Conservation (phyloP, 2,329 filamentous ascomycete species). For the Sporothrix brunneoviolacea region DNA sequence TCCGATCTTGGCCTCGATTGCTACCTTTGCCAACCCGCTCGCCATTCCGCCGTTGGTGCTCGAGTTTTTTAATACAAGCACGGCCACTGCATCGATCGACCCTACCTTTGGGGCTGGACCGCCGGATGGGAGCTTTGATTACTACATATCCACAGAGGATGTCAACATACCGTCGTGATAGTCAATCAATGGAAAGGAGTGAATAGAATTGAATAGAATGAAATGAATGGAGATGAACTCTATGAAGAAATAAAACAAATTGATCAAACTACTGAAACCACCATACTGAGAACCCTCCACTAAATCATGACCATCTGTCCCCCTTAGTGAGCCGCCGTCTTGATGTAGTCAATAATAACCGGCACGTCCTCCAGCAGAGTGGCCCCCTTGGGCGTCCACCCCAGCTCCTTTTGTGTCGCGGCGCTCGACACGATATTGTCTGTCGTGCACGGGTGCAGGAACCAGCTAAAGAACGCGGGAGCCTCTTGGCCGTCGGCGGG, state of each 20-base stretch:
- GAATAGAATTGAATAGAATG: no score
- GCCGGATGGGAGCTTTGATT: neutral
- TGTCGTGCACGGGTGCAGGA: neutral
- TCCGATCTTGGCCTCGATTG: no score
- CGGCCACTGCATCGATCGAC: neutral
- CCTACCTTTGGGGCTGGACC: neutral
- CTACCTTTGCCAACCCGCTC: no score
- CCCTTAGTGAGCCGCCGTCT: no score
- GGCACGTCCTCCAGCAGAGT: slow-evolving; percentile 14
- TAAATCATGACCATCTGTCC: no score
- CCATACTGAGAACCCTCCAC: no score
- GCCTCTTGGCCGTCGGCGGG: slow-evolving; percentile 26
- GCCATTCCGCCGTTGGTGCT: neutral
- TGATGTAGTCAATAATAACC: neutral
- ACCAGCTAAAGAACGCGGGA: slow-evolving; percentile 21
- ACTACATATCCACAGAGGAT: neutral
- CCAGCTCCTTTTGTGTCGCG: slow-evolving; percentile 30
- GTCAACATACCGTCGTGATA: no score
- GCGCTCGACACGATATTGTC: slow-evolving; percentile 30
- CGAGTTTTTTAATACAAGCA: neutral
- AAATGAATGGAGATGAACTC: no score
- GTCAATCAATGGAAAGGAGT: no score
- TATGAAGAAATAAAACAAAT: no score
- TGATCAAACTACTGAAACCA: no score
- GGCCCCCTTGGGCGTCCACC: slow-evolving; percentile 25